A percentile compares a stretch with the other conserved stretches of the same genome.
Conservation (phyloP, 2,329 filamentous ascomycete species). For the Furcasterigmium furcatum region DNA sequence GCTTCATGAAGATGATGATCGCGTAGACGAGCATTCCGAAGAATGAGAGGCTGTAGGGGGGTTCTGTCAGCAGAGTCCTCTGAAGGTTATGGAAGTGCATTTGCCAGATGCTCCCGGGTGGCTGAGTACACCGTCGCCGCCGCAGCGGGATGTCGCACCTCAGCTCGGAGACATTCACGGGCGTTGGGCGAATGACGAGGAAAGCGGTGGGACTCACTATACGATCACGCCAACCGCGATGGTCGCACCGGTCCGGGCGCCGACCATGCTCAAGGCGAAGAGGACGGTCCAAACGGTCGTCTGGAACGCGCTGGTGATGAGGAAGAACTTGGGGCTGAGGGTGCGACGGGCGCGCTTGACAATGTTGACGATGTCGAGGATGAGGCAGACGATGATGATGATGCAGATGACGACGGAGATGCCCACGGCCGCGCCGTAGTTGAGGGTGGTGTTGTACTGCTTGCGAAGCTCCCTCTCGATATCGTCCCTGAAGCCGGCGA, state of each 20-base stretch:
- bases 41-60: conserved; percentile 21
- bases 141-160: no score
- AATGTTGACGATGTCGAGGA: conserved; percentile 26
- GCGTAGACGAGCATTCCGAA: conserved; percentile 27
- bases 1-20: conserved; percentile 21
- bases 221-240: conserved; percentile 18
- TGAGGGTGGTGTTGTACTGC: conserved; percentile 12
- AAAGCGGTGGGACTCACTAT: conserved; percentile 17
- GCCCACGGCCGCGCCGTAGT: conserved; percentile 13
- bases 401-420: conserved; percentile 17
- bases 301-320: conserved; percentile 23
- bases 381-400: conserved; percentile 20
- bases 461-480: conserved; percentile 9
- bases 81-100: no score
- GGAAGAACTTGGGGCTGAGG: conserved; percentile 25
- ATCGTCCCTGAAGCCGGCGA: conserved; percentile 14
- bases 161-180: no score
- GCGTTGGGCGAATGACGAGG: background rate
- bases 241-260: conserved; percentile 6
- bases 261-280: conserved; percentile 21
- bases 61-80: background rate
- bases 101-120: no score
- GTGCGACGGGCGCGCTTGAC: conserved; percentile 25
- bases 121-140: no score
- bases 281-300: conserved; percentile 19